Evolutionary conservation across 495 filamentous ascomycete species (phyloP), one percentile per base, ranked within the genome.

Genomic region (Penicillium robsamsonii): DNA sequence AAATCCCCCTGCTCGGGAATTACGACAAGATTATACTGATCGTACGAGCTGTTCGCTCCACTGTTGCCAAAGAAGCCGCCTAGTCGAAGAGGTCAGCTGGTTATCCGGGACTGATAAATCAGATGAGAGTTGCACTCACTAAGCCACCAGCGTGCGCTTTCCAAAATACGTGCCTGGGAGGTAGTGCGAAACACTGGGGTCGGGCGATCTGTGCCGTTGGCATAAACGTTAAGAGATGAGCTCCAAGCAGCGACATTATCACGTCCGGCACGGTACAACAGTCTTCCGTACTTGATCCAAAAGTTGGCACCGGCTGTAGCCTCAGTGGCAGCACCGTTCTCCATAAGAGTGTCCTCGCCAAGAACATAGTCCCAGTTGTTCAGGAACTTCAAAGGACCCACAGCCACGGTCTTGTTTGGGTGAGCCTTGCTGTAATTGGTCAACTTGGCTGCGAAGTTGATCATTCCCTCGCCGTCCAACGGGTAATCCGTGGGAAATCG

Each of bases 251-350:
- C 56, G 44, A 79, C 68, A 37, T 51, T 58, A 15, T 73, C 75
- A 25, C 66, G 53, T 12, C 67, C 64, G 2, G 80, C 72, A 33
- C 76, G 76, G 56, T 75, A 81, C 44, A 82, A 57, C 3, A 70
- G 70, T 35, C 80, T 68, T 4, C 80, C 80, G 44, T 83, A 83
- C 24, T 73, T 67, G 50, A 74, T 74, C 80, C 80, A 82, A 57
- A 81, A 78, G 18, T 68, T 56, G 1, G 76, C 76, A 30, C 80
- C 80, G 15, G 79, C 65, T 20, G 69, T 66, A 42, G 79, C 79
- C 56, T 82, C 80, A 1, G 78, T 80, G 8, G 70, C 63, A 17
- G 79, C 80, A 41, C 80, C 79, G 18, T 72, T 66, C 29, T 70
- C 75, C 15, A 81, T 75, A 18, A 83, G 64, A 12, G 65, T 64